Percentiles rank a stretch among this genome's conserved stretches.
These are phyloP conservation scores for Blastobotrys proliferans DNA, from an alignment of 1,139 yeast species.

Conservation along the genomic window DNA sequence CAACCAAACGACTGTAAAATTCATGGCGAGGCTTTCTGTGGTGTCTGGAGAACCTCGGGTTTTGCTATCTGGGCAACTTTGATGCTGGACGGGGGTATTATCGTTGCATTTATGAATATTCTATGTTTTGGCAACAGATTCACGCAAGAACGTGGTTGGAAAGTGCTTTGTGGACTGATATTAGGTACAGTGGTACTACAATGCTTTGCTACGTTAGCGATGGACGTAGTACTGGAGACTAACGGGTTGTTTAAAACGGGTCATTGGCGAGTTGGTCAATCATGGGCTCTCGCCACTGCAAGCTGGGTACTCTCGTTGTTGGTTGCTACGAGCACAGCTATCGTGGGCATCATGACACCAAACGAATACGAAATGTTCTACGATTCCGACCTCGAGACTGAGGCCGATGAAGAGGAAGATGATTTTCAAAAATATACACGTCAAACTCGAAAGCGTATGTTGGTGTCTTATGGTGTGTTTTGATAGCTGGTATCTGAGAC, in stretches of 20 bases:
- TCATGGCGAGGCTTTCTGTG: conserved; percentile 6
- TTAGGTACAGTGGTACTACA: conserved; percentile 16
- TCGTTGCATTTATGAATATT: conserved; percentile 18
- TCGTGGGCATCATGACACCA: conserved; percentile 23
- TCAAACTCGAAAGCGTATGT: not conserved
- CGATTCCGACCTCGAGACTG: conserved; percentile 21
- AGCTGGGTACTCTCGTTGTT: conserved; percentile 20
- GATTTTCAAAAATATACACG: conserved; percentile 5
- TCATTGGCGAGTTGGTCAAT: conserved; percentile 21
- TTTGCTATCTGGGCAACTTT: conserved; percentile 25
- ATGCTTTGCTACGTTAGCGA: conserved; percentile 16
- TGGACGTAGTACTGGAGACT: conserved; percentile 19
- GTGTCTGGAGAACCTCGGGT: conserved; percentile 22
- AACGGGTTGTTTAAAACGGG: conserved; percentile 17
- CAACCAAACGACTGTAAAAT: not conserved
- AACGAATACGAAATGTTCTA: conserved; percentile 15
- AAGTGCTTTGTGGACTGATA: conserved; percentile 17
- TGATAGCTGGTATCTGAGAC: too few species aligned
- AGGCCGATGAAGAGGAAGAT: not conserved
- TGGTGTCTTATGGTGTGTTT: too few species aligned
- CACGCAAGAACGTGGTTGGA: conserved; percentile 21
- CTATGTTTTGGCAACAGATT: conserved; percentile 13
- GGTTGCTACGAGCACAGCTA: conserved; percentile 15
- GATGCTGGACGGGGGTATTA: conserved; percentile 23
- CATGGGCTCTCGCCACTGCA: conserved; percentile 22